Evolutionary conservation across 768 basidiomycete genomes (phyloP).

Genomic region (Phlebiopsis gigantea): DNA sequence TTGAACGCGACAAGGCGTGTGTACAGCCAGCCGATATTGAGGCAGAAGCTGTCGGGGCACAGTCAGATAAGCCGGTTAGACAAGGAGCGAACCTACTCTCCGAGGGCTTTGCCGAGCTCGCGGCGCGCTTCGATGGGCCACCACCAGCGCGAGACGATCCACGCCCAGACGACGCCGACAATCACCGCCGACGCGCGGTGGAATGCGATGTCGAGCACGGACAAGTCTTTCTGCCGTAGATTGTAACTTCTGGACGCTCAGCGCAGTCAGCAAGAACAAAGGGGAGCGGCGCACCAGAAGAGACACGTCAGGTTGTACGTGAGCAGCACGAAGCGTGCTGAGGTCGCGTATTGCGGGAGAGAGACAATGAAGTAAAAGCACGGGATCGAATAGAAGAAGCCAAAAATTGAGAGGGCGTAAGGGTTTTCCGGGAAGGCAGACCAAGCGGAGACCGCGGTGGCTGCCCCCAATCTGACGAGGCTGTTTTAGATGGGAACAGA

Average conservation of each 20-base stretch:
- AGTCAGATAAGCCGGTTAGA: neutral
- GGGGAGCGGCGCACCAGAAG: slow-evolving; percentile 26
- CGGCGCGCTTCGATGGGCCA: slow-evolving; percentile 94
- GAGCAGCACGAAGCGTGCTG: slow-evolving; percentile 75
- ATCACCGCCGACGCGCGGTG: slow-evolving; percentile 79
- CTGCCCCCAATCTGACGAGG: slow-evolving; percentile 63
- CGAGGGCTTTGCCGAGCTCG: slow-evolving; percentile 78
- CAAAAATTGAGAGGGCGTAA: slow-evolving; percentile 70
- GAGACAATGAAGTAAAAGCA: slow-evolving; percentile 90
- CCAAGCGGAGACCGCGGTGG: slow-evolving; percentile 68
- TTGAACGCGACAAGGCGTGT: slow-evolving; percentile 87
- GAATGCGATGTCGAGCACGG: slow-evolving; percentile 65
- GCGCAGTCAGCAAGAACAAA: neutral
- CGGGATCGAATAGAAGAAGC: slow-evolving; percentile 86
- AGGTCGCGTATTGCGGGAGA: slow-evolving; percentile 68
- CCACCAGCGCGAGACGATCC: slow-evolving; percentile 83
- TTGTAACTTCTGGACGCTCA: slow-evolving; percentile 57
- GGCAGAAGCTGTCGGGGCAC: slow-evolving; percentile 60
- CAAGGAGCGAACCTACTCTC: slow-evolving; percentile 59
- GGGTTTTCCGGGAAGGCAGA: slow-evolving; percentile 73
- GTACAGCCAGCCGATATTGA: slow-evolving; percentile 94
- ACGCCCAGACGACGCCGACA: slow-evolving; percentile 85
- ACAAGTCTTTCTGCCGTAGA: slow-evolving; percentile 54
- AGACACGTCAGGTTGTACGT: slow-evolving; percentile 86
- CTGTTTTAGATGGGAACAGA: neutral